Evolutionary conservation across 106 monocot species (phyloP).

Genomic region (Gastrodia elata): DNA sequence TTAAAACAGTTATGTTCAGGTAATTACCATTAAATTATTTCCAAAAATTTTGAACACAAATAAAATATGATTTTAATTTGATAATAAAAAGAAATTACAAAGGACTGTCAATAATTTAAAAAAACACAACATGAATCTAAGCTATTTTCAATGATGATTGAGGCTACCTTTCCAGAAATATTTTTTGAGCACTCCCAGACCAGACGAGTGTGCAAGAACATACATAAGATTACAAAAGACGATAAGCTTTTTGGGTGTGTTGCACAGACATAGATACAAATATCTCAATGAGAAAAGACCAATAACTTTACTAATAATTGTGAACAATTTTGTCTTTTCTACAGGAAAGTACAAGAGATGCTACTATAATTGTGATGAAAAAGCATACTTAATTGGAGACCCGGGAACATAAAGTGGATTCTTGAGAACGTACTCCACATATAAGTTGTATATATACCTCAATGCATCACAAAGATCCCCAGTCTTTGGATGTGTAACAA

Average conservation of each 20-base stretch:
- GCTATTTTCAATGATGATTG: background rate
- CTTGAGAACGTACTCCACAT: constrained; percentile 92
- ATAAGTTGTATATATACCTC: constrained; percentile 86
- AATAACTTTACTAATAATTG: background rate
- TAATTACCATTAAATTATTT: background rate
- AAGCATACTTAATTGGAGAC: constrained; percentile 65
- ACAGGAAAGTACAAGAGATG: background rate
- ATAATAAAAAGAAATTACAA: background rate
- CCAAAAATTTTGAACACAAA: background rate
- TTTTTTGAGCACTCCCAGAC: background rate
- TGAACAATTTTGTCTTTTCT: background rate
- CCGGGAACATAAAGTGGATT: constrained; percentile 89
- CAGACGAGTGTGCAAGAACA: background rate
- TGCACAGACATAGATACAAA: background rate
- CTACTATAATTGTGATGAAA: background rate
- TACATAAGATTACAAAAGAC: background rate
- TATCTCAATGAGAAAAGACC: background rate
- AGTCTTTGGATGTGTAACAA: constrained; percentile 83
- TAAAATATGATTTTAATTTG: background rate
- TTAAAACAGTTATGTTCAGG: background rate
- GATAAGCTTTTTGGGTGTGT: background rate
- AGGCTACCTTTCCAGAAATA: background rate
- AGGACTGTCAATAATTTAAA: background rate
- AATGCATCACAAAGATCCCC: constrained; percentile 74
- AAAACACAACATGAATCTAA: background rate